phyloP scores from a whole-genome alignment of 2,329 filamentous ascomycete genomes.

The Fusarium dlaminii region DNA sequence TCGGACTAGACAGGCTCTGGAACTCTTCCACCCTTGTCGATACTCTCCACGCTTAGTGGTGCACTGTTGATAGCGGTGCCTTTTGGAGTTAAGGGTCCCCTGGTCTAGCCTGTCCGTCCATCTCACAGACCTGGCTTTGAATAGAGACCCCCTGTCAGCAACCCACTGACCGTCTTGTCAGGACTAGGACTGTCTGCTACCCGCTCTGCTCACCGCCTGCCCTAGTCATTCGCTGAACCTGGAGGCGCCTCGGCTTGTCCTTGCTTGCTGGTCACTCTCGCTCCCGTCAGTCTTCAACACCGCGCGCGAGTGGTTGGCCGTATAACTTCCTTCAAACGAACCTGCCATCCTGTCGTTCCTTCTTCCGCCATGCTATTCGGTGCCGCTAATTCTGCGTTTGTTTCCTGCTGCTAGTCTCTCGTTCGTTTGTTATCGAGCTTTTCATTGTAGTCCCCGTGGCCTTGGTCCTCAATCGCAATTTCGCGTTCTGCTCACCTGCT shows the following conservation, averaged over 20 bases:
- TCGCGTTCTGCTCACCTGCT: slow-evolving; percentile 23
- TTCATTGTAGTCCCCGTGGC: slow-evolving; percentile 28
- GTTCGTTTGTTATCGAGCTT: slow-evolving; percentile 36
- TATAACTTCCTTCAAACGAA: slow-evolving; percentile 39
- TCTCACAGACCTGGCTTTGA: slow-evolving; percentile 34
- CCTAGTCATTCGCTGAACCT: slow-evolving; percentile 37
- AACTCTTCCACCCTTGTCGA: slow-evolving; percentile 16
- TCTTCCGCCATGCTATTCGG: slow-evolving; percentile 41
- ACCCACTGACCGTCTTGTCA: slow-evolving; percentile 35
- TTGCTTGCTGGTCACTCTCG: slow-evolving; percentile 23
- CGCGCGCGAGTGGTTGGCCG: slow-evolving; percentile 39
- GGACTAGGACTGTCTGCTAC: slow-evolving; percentile 23
- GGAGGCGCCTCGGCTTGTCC: slow-evolving; percentile 25
- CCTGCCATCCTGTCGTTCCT: slow-evolving; percentile 35
- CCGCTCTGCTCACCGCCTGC: slow-evolving; percentile 43
- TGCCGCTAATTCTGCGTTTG: slow-evolving; percentile 32
- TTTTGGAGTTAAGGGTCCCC: slow-evolving; percentile 31
- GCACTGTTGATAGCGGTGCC: slow-evolving; percentile 25
- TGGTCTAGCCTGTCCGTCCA: slow-evolving; percentile 34
- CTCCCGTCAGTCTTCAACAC: slow-evolving; percentile 34
- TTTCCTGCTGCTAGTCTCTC: slow-evolving; percentile 41
- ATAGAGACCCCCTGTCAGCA: slow-evolving; percentile 20
- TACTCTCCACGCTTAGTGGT: slow-evolving; percentile 19
- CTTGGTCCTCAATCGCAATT: slow-evolving; percentile 27
- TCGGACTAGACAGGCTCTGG: slow-evolving; percentile 23